phyloP scores from a whole-genome alignment of 2,329 filamentous ascomycete species.

The Cladosporium sp. region DNA sequence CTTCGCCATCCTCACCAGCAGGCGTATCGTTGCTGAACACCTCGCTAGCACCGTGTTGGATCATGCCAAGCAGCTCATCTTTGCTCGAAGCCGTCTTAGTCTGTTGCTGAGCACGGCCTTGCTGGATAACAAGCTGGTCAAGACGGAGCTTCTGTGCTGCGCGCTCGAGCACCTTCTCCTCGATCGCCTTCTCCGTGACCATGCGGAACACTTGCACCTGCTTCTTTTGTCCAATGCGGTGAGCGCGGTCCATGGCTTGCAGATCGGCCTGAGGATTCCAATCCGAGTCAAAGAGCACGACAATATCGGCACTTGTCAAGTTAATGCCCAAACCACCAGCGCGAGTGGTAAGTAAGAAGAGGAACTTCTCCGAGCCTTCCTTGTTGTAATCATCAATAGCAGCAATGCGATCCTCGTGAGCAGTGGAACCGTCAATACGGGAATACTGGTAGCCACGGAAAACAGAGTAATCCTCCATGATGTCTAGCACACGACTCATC shows the following conservation, averaged over 20 bases:
- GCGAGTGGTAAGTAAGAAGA: constrained; percentile 91
- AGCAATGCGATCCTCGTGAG: constrained; percentile 94
- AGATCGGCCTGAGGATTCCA: constrained; percentile 99
- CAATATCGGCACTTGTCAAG: constrained; percentile 89
- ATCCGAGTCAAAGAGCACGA: constrained; percentile 94
- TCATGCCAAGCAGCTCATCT: constrained; percentile 95
- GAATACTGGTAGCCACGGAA: constrained; percentile 95
- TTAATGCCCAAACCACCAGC: constrained; percentile 97
- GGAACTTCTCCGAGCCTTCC: constrained; percentile 88
- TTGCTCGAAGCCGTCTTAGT: constrained; percentile 91
- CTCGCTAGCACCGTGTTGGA: constrained; percentile 95
- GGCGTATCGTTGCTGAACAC: constrained; percentile 65
- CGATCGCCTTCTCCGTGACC: constrained; percentile 95
- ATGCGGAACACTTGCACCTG: constrained; percentile 96
- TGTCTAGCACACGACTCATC: constrained; percentile 96
- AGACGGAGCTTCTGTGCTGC: constrained; percentile 94
- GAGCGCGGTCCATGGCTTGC: constrained; percentile 97
- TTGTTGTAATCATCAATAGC: constrained; percentile 99
- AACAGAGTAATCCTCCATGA: constrained; percentile 96
- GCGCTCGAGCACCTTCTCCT: constrained; percentile 95
- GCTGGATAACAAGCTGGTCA: constrained; percentile 96
- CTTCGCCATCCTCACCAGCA: constrained; percentile 59
- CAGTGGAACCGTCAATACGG: constrained; percentile 92
- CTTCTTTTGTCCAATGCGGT: constrained; percentile 97
- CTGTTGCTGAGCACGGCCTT: constrained; percentile 86